A percentile compares a stretch with the other conserved stretches of the same genome.
Evolutionary conservation across 2,329 filamentous ascomycete genomes (phyloP).

Genomic region (Hypoxylon sp.): DNA sequence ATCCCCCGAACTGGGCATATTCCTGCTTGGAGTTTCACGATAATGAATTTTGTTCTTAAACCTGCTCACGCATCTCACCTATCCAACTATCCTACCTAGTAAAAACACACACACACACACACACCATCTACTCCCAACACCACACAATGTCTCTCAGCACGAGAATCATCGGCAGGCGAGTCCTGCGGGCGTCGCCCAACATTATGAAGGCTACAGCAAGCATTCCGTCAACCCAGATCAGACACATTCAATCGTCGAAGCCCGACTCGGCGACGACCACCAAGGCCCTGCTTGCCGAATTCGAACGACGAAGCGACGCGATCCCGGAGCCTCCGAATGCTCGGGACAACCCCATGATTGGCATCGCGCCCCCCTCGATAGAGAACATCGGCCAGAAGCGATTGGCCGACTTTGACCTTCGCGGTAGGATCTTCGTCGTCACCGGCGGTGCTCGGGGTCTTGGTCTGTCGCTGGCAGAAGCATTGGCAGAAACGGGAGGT

Average conservation of each 20-base stretch:
- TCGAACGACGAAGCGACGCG: constrained; percentile 2
- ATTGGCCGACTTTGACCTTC: constrained; percentile 74
- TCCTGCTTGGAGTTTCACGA: neutral
- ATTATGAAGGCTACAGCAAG: constrained; percentile 3
- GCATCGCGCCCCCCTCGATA: constrained; percentile 30
- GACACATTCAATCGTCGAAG: constrained; percentile 19
- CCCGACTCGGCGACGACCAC: constrained; percentile 6
- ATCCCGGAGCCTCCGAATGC: constrained; percentile 39
- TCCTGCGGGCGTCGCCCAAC: constrained; percentile 4
- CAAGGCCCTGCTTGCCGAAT: constrained; percentile 9
- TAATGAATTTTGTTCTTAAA: constrained; percentile 6
- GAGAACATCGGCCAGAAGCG: constrained; percentile 46
- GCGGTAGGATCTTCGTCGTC: constrained; percentile 72
- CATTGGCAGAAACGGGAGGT: constrained; percentile 76
- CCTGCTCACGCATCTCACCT: constrained; percentile 4
- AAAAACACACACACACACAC: neutral
- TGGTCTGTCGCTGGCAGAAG: constrained; percentile 77
- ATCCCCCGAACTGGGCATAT: constrained; percentile 1
- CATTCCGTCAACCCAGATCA: constrained; percentile 5
- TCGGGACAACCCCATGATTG: constrained; percentile 37
- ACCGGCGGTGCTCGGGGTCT: constrained; percentile 76
- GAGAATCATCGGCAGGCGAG: constrained; percentile 16
- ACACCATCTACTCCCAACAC: too few species aligned
- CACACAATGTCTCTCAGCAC: constrained; percentile 22
- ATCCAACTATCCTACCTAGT: neutral